Evolutionary conservation across 169 alveolate genomes (phyloP).

Genomic region (Plasmodium vinckei): DNA sequence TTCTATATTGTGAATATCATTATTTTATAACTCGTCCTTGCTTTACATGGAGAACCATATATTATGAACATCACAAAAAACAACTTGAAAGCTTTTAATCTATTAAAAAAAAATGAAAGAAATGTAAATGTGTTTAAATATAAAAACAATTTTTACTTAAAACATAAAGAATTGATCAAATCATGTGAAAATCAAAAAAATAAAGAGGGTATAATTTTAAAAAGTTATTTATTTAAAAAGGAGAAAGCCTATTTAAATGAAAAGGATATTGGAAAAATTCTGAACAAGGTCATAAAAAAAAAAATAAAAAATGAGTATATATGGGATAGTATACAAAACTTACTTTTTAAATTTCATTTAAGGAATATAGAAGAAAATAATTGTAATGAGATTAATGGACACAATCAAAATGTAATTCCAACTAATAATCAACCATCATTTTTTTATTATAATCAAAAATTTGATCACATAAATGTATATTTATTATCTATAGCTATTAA

Average conservation of each 20-base stretch:
- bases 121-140: background rate
- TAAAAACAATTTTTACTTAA: conserved; percentile 5
- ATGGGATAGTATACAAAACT: conserved; percentile 25
- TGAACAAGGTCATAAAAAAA: conserved; percentile 57
- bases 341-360: conserved; percentile 36
- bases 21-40: no score
- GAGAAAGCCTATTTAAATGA: conserved; percentile 20
- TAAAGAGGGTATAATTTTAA: conserved; percentile 24
- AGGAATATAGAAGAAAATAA: background rate
- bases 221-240: conserved; percentile 27
- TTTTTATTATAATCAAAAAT: conserved; percentile 6
- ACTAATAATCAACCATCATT: background rate
- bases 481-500: conserved; percentile 45
- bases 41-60: background rate
- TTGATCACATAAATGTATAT: conserved; percentile 61
- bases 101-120: background rate
- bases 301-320: conserved; percentile 46
- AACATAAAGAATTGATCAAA: conserved; percentile 10
- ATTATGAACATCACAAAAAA: background rate
- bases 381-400: background rate
- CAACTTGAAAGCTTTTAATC: background rate
- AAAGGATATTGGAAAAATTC: conserved; percentile 49
- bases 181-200: conserved; percentile 15
- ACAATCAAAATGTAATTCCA: background rate
- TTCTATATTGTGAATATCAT: no score